Evolutionary conservation across 768 basidiomycete species (phyloP).

Genomic region (Nevesoporus exiguus): DNA sequence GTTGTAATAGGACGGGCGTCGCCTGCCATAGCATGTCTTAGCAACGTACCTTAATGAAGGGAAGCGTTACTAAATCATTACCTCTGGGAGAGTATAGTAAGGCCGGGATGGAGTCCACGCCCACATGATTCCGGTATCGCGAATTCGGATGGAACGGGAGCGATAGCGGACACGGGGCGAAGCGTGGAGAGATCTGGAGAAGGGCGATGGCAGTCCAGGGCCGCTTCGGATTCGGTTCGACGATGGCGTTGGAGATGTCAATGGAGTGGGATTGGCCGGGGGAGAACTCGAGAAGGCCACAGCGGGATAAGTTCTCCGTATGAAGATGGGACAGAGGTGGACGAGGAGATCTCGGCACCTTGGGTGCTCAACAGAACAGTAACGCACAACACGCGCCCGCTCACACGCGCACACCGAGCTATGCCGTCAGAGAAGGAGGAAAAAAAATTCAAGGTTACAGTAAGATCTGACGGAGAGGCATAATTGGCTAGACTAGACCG

Average conservation of each 20-base stretch:
- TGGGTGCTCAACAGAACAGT: conserved; percentile 13
- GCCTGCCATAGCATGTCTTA: conserved; percentile 35
- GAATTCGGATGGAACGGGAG: conserved; percentile 28
- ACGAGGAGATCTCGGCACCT: conserved; percentile 25
- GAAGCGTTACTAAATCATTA: conserved; percentile 38
- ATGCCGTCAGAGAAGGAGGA: conserved; percentile 22
- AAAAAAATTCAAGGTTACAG: conserved; percentile 12
- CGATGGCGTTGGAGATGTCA: conserved; percentile 33
- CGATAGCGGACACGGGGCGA: conserved; percentile 26
- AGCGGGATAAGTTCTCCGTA: conserved; percentile 26
- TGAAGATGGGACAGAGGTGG: background rate
- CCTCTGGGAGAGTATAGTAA: conserved; percentile 33
- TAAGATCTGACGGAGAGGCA: conserved; percentile 21
- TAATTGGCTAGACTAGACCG: conserved; percentile 26
- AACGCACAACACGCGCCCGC: conserved; percentile 12
- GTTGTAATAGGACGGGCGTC: conserved; percentile 34
- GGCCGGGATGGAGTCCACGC: conserved; percentile 34
- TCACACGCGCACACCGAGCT: conserved; percentile 18
- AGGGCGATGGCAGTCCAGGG: conserved; percentile 24
- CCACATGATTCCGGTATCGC: conserved; percentile 35
- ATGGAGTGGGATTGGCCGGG: conserved; percentile 29
- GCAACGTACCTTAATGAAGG: conserved; percentile 38
- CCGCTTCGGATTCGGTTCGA: conserved; percentile 25
- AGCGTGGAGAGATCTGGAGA: conserved; percentile 26
- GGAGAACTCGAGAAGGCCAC: conserved; percentile 23